These are phyloP conservation scores for Debaryomyces singareniensis DNA, from an alignment of 1,139 yeast genomes.

Conservation along the genomic window DNA sequence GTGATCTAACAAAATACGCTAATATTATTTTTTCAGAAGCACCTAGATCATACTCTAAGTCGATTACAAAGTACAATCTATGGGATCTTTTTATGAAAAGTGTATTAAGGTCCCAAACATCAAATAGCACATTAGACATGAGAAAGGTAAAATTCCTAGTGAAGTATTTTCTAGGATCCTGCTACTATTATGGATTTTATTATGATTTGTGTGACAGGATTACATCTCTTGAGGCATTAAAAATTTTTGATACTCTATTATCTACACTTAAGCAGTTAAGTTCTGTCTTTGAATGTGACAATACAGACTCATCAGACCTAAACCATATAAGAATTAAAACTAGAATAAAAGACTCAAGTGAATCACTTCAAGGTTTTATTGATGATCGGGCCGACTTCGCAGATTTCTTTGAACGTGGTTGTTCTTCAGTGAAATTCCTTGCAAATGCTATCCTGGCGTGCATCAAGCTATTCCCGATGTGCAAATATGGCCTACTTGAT, in stretches of 20 bases:
- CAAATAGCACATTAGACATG: background rate
- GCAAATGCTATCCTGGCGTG: slow-evolving; percentile 29
- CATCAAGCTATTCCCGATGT: slow-evolving; percentile 35
- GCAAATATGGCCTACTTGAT: slow-evolving; percentile 31
- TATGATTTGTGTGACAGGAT: slow-evolving; percentile 11
- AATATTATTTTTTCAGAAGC: background rate
- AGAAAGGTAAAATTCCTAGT: slow-evolving; percentile 9
- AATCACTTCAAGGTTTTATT: background rate
- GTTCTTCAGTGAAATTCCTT: slow-evolving; percentile 15
- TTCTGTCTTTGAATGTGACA: too few species aligned
- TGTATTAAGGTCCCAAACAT: background rate
- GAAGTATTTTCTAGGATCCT: slow-evolving; percentile 17
- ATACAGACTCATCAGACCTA: too few species aligned
- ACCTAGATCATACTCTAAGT: background rate
- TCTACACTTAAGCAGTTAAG: too few species aligned
- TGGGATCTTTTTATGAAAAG: too few species aligned
- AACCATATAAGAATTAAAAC: too few species aligned
- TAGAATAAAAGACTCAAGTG: too few species aligned
- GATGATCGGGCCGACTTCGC: too few species aligned
- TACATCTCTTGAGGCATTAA: slow-evolving; percentile 23
- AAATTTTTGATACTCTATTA: slow-evolving; percentile 19
- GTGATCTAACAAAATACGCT: background rate
- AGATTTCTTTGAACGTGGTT: too few species aligned
- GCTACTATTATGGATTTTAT: slow-evolving; percentile 20
- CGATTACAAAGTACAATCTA: background rate